These are phyloP conservation scores for Suillus fuscotomentosus DNA, from an alignment of 768 basidiomycete species.

Conservation along the genomic window DNA sequence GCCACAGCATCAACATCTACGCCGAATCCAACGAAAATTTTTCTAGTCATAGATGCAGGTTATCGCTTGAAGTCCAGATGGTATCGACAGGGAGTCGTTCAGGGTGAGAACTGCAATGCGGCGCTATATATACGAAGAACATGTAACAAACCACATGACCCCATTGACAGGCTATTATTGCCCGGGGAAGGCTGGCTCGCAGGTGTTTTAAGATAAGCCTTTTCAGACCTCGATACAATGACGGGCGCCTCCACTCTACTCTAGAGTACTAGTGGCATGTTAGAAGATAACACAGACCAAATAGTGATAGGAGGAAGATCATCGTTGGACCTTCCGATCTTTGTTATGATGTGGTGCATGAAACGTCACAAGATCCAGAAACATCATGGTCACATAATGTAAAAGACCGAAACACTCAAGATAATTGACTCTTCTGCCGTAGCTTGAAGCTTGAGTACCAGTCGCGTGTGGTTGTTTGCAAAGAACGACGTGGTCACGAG, in stretches of 20 bases:
- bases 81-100: background rate
- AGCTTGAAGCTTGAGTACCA: background rate
- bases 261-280: background rate
- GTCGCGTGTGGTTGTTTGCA: background rate
- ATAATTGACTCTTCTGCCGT: background rate
- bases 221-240: background rate
- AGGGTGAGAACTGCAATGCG: background rate
- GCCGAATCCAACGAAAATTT: constrained; percentile 57
- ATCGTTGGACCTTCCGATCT: background rate
- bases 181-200: background rate
- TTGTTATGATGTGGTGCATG: background rate
- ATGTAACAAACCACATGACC: background rate
- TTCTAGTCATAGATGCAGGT: constrained; percentile 39
- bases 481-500: background rate
- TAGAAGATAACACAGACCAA: background rate
- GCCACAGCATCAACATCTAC: constrained; percentile 74
- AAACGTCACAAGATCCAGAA: background rate
- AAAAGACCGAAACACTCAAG: background rate
- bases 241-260: background rate
- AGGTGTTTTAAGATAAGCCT: background rate
- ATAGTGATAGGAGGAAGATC: background rate
- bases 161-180: background rate
- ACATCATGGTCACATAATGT: background rate
- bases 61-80: background rate
- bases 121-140: background rate